Evolutionary conservation across 2,329 filamentous ascomycete species (phyloP).

Genomic region (Colletotrichum tropicicola): DNA sequence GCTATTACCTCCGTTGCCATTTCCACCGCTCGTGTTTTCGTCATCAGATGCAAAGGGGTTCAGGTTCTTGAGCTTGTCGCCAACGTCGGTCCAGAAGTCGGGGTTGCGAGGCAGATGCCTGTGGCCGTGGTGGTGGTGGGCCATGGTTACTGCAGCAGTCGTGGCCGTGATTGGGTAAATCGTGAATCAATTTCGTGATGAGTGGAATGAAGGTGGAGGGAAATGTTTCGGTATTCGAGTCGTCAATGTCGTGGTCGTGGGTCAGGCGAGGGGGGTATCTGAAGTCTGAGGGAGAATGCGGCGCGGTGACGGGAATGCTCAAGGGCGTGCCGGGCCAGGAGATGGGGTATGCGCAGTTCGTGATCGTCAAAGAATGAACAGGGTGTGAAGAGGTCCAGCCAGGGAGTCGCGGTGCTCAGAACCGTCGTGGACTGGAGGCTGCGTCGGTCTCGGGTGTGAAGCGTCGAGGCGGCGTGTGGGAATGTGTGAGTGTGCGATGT

Average conservation of each 20-base stretch:
- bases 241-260: conserved; percentile 26
- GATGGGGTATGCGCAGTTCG: neutral
- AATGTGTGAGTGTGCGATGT: neutral
- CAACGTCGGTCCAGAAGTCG: conserved; percentile 28
- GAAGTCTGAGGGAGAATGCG: neutral
- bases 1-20: conserved; percentile 23
- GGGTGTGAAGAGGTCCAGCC: conserved; percentile 14
- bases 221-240: conserved; percentile 1
- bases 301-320: conserved; percentile 13
- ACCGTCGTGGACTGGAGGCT: neutral
- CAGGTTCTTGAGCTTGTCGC: conserved; percentile 9
- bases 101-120: conserved; percentile 25
- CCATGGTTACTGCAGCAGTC: conserved; percentile 8
- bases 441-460: neutral
- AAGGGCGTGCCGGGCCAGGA: neutral
- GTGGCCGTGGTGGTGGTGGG: conserved; percentile 25
- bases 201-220: neutral
- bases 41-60: conserved; percentile 23
- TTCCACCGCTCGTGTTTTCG: neutral
- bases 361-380: conserved; percentile 27
- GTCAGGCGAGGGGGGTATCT: conserved; percentile 20
- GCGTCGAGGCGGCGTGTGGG: conserved; percentile 1
- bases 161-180: neutral
- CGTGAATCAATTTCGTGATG: neutral
- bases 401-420: conserved; percentile 11